phyloP scores from a whole-genome alignment of 2,329 filamentous ascomycete species.

The Fusarium udum region DNA sequence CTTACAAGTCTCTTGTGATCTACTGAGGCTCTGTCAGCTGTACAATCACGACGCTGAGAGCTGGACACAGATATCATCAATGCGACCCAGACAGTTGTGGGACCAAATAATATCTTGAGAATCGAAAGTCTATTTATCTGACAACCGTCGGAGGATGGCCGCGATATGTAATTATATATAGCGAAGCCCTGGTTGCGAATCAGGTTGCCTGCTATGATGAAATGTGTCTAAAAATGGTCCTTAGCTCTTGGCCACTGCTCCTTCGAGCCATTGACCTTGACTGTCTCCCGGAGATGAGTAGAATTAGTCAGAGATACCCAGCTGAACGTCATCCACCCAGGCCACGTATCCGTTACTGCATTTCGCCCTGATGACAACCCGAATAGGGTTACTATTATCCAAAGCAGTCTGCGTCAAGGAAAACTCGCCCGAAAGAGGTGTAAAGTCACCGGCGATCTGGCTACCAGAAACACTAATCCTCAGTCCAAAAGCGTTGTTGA shows the following conservation, averaged over 20 bases:
- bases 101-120: accelerated
- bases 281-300: accelerated
- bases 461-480: background rate
- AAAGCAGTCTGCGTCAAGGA: background rate
- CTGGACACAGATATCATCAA: accelerated
- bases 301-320: background rate
- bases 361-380: background rate
- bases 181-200: background rate
- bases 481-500: background rate
- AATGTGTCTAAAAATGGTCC: background rate
- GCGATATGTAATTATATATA: background rate
- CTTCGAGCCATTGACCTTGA: background rate
- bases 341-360: background rate
- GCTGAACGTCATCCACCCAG: background rate
- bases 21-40: background rate
- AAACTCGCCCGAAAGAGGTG: background rate
- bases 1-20: background rate
- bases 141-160: background rate
- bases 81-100: too few species aligned
- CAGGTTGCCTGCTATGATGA: background rate
- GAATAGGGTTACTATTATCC: background rate
- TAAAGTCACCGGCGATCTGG: background rate
- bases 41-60: too few species aligned
- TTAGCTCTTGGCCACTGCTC: background rate
- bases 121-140: background rate